Base-by-base conservation (phyloP, 108 stramenopile species). In the Craspedostauros australis region DNA sequence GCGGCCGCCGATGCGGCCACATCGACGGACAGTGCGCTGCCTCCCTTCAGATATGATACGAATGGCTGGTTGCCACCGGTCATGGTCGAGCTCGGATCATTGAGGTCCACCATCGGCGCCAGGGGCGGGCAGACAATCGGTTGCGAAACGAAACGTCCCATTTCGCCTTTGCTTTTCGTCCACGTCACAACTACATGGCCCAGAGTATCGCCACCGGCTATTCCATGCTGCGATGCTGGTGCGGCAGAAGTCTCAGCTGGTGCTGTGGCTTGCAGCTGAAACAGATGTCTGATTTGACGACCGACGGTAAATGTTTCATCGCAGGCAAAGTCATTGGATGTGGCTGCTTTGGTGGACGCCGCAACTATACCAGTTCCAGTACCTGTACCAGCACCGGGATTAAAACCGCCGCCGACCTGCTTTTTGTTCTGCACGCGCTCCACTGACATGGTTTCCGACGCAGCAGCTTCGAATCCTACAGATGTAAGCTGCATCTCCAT, bases 141-240 rank as follows among this genome's bases (percentile, higher is more conserved):
- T 4, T 71, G 40, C 6, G 85, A 84, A 16, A 72, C 60, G 28
- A 80, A 60, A 16, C 66, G 44, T 25, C 90, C 90, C 25, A 73
- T 47, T 52, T 91, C 90, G 27, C 90, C 90, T 77, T 85, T 85
- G 21, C 79, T 54, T 62, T 87, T 87, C 27, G 70, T 43, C 77
- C 84, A 91, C 0, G 71, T 70, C 16, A 91, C 57, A 12, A 77
- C 42, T 2, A 82, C 83, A 50, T 65, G 66, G 19, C 90, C 90
- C 9, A 91, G 51, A 37, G 76, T 70, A 62, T 91, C 90, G 7
- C 81, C 84, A 19, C 68, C 82, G 16, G 85, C 81, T 11, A 91
- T 83, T 4, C 90, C 86, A 40, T 60, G 53, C 7, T 75, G 34
- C 15, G 36, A 29, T 2, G 39, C 6, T 15, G 39, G 19, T 21